Evolutionary conservation across 2,329 filamentous ascomycete genomes (phyloP), one percentile per base, ranked within the genome.

Genomic region (Chrysoporthe deuterocubensis): DNA sequence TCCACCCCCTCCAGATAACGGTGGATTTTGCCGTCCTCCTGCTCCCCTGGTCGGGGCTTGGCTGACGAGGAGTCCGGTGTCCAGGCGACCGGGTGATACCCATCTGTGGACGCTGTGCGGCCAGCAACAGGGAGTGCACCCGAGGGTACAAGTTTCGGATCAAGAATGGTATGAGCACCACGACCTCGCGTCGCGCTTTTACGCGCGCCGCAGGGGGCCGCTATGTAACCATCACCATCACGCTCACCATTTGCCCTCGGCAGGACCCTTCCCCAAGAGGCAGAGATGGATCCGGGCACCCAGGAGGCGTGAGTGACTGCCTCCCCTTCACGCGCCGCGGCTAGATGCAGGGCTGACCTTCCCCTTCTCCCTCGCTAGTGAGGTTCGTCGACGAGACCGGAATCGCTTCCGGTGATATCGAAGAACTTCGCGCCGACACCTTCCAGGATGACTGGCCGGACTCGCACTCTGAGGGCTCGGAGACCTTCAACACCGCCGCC

Each of bases 31-130:
- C 32, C 13, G 16, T 40, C 43, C 40, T 26, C 18, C 2, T 44
- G 48, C 34, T 32, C 59, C 48, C 50, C 59, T 42, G 43, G 52
- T 59, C 26, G 42, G 8, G 26, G 2, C 21, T 62, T 68, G 50
- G 43, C 68, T 66, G 54, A 69, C 40, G 50, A 50, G 56, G 37
- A 21, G 16, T 18, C 21, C 40, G 26, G 21, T 61, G 13, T 60
- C 26, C 67, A 82, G 81, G 81, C 72, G 81, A 83, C 66, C 78
- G 81, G 56, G 74, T 73, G 1, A 75, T 74, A 42, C 78, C 77
- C 26, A 69, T 72, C 4, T 79, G 78, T 67, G 75, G 77, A 32
- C 74, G 77, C 42, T 79, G 78, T 65, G 66, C 69, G 13, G 71
- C 69, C 62, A 71, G 71, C 44, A 71, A 72, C 34, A 72, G 71